These are phyloP conservation scores for Xerocomus brunneocitrinus DNA, from an alignment of 768 basidiomycete species.

Conservation along the genomic window DNA sequence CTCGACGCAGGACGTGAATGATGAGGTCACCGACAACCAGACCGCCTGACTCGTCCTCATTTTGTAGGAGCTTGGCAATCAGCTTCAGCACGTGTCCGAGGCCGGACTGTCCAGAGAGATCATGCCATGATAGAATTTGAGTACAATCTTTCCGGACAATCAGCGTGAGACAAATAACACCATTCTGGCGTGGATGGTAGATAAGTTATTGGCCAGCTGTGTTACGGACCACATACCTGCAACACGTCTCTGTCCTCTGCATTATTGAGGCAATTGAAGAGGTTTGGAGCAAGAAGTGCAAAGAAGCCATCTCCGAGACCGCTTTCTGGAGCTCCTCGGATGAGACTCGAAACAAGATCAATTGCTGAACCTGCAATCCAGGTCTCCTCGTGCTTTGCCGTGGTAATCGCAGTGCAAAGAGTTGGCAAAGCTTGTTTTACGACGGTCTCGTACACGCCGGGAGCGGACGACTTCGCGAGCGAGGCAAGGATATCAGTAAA, in stretches of 20 bases:
- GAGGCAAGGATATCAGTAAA: constrained; percentile 75
- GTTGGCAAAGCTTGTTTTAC: constrained; percentile 70
- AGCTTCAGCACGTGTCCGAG: constrained; percentile 70
- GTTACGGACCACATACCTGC: constrained; percentile 45
- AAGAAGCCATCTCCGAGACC: constrained; percentile 83
- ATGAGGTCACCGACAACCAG: constrained; percentile 93
- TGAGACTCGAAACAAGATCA: constrained; percentile 71
- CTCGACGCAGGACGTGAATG: constrained; percentile 83
- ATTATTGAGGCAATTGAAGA: constrained; percentile 64
- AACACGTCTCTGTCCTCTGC: constrained; percentile 86
- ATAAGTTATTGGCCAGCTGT: background rate
- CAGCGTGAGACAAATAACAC: constrained; percentile 73
- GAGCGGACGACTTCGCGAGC: constrained; percentile 56
- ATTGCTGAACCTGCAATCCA: constrained; percentile 79
- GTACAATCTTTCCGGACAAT: constrained; percentile 83
- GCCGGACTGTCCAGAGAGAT: constrained; percentile 63
- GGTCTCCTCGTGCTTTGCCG: constrained; percentile 56
- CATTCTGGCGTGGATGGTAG: constrained; percentile 51
- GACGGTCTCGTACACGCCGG: constrained; percentile 65
- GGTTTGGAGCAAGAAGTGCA: constrained; percentile 60
- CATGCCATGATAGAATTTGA: constrained; percentile 76
- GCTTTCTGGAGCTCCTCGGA: constrained; percentile 56
- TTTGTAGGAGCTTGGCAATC: constrained; percentile 72
- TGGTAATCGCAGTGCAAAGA: constrained; percentile 60
- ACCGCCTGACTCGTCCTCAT: constrained; percentile 87